Evolutionary conservation across 805 yeast species (phyloP).

Genomic region (Torulaspora delbrueckii): DNA sequence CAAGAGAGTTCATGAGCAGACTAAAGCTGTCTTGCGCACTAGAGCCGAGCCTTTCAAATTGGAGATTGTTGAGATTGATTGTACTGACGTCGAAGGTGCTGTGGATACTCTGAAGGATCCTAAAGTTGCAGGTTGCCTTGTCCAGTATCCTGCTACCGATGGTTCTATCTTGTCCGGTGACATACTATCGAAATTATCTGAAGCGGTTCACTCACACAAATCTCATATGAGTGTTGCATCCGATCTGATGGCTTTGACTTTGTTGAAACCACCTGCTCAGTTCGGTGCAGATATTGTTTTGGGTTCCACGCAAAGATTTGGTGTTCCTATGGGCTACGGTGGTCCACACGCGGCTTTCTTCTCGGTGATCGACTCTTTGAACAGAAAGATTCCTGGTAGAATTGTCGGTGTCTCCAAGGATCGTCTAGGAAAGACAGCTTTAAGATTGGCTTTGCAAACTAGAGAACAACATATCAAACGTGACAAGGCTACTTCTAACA

Average conservation of each 20-base stretch:
- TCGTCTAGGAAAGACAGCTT: conserved; percentile 82
- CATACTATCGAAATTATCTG: conserved; percentile 53
- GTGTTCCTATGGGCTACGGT: conserved; percentile 97
- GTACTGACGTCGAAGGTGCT: conserved; percentile 41
- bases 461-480: conserved; percentile 97
- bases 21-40: conserved; percentile 68
- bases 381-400: conserved; percentile 95
- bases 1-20: conserved; percentile 74
- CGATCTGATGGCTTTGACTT: conserved; percentile 82
- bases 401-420: conserved; percentile 91
- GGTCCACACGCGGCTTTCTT: conserved; percentile 99
- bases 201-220: conserved; percentile 61
- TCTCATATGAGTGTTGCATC: conserved; percentile 84
- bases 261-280: conserved; percentile 75
- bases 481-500: conserved; percentile 96
- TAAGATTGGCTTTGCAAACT: conserved; percentile 91
- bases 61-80: conserved; percentile 53
- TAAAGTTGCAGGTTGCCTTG: conserved; percentile 70
- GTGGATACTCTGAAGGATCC: conserved; percentile 35
- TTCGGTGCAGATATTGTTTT: conserved; percentile 91
- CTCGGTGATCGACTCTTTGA: conserved; percentile 72
- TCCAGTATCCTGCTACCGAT: conserved; percentile 87
- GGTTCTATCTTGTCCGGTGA: conserved; percentile 55
- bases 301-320: conserved; percentile 92
- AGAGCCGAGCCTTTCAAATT: conserved; percentile 75